Percentiles rank a stretch among this genome's conserved stretches.
Evolutionary conservation across 2,329 filamentous ascomycete genomes (phyloP).

Genomic region (Ilyonectria robusta): DNA sequence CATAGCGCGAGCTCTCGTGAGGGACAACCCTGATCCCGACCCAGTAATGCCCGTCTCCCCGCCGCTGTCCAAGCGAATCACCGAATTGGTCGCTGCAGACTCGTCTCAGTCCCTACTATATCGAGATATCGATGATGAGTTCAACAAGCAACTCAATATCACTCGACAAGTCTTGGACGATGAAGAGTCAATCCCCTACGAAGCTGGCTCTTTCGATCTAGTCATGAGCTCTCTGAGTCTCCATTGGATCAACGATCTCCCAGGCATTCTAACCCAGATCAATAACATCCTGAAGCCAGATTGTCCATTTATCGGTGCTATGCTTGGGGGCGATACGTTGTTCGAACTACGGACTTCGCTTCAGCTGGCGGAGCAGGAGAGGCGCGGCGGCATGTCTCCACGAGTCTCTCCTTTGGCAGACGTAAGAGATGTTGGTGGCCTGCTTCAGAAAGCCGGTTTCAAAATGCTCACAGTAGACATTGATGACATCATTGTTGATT

Average conservation of each 20-base stretch:
- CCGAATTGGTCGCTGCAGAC: constrained; percentile 84
- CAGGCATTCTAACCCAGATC: constrained; percentile 85
- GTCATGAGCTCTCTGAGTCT: constrained; percentile 90
- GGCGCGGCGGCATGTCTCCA: constrained; percentile 90
- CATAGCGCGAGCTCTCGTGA: constrained; percentile 84
- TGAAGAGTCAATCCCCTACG: constrained; percentile 83
- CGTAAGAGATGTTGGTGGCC: constrained; percentile 89
- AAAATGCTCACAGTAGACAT: constrained; percentile 97
- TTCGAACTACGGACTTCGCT: constrained; percentile 94
- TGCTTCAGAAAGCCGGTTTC: constrained; percentile 90
- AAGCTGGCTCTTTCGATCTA: constrained; percentile 85
- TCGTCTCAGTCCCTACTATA: constrained; percentile 83
- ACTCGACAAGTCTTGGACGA: constrained; percentile 81
- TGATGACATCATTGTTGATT: constrained; percentile 97
- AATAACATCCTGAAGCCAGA: constrained; percentile 92
- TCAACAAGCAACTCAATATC: constrained; percentile 81
- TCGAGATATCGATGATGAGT: constrained; percentile 81
- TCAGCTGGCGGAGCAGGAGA: constrained; percentile 91
- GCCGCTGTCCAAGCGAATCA: constrained; percentile 79
- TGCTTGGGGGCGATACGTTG: constrained; percentile 95
- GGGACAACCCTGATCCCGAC: constrained; percentile 76
- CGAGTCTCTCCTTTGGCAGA: constrained; percentile 94
- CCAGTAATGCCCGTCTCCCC: constrained; percentile 69
- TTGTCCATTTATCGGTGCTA: constrained; percentile 91
- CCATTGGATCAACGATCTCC: constrained; percentile 98